Conservation (phyloP, 2,329 filamentous ascomycete genomes). For the Colletotrichum musicola region DNA sequence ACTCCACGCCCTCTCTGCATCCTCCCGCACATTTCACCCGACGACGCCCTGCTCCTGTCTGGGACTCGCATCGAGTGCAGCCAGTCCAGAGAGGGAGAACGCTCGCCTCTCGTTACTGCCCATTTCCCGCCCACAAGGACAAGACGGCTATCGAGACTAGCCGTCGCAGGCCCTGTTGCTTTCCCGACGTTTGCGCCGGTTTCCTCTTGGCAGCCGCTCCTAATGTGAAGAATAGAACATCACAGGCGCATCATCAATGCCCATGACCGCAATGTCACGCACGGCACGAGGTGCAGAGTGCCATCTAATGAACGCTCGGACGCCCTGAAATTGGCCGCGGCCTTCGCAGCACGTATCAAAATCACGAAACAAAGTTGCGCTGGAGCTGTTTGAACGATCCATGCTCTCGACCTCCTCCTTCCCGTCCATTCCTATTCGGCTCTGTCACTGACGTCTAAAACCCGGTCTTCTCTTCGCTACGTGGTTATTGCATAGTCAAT, state of each 20-base stretch:
- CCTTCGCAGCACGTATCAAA: conserved; percentile 30
- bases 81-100: neutral
- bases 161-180: conserved; percentile 15
- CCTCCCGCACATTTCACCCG: neutral
- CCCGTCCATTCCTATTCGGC: conserved; percentile 17
- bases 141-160: neutral
- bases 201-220: conserved; percentile 18
- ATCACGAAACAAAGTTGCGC: conserved; percentile 37
- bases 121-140: conserved; percentile 30
- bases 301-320: conserved; percentile 38
- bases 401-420: conserved; percentile 16
- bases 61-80: conserved; percentile 11
- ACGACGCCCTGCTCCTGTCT: conserved; percentile 6
- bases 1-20: neutral
- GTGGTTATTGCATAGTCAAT: conserved; percentile 18
- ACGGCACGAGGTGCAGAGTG: conserved; percentile 26
- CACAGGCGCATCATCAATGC: conserved; percentile 11
- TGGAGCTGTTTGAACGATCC: conserved; percentile 35
- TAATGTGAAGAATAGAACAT: neutral
- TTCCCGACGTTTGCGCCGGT: conserved; percentile 10
- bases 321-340: conserved; percentile 29
- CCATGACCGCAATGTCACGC: conserved; percentile 27
- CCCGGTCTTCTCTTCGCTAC: conserved; percentile 10
- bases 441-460: conserved; percentile 19
- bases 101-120: conserved; percentile 14